These are phyloP conservation scores for Nadsonia fulvescens DNA, from an alignment of 805 yeast genomes.

Conservation along the genomic window DNA sequence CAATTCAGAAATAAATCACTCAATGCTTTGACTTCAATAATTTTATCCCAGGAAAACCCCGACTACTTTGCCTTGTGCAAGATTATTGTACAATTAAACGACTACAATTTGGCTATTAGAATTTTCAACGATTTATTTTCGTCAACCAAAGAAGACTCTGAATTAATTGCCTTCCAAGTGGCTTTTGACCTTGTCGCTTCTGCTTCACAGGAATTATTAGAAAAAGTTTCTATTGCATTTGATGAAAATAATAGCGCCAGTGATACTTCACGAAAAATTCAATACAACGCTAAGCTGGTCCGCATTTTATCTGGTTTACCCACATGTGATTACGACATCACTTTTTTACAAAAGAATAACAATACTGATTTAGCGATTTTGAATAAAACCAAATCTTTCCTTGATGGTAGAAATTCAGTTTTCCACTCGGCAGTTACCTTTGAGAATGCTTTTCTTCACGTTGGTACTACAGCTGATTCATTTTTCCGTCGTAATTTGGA, in stretches of 20 bases:
- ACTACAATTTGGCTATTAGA: slow-evolving; percentile 46
- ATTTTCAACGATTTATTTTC: slow-evolving; percentile 44
- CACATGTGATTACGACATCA: slow-evolving; percentile 79
- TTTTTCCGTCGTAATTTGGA: slow-evolving; percentile 81
- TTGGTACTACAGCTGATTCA: slow-evolving; percentile 90
- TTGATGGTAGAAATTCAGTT: slow-evolving; percentile 85
- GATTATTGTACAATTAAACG: slow-evolving; percentile 77
- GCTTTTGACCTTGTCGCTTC: slow-evolving; percentile 88
- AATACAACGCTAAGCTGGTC: slow-evolving; percentile 29
- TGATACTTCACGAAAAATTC: slow-evolving; percentile 19
- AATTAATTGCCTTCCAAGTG: slow-evolving; percentile 67
- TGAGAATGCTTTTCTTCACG: slow-evolving; percentile 84
- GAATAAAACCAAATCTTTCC: slow-evolving; percentile 57
- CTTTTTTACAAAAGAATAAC: slow-evolving; percentile 73
- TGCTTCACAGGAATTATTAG: slow-evolving; percentile 77
- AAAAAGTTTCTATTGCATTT: slow-evolving; percentile 23
- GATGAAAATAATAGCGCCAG: slow-evolving; percentile 11
- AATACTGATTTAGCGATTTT: slow-evolving; percentile 71
- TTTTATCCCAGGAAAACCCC: slow-evolving; percentile 39
- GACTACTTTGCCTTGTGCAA: slow-evolving; percentile 76
- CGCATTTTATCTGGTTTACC: slow-evolving; percentile 79
- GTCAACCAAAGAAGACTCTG: slow-evolving; percentile 21
- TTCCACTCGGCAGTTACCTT: slow-evolving; percentile 94
- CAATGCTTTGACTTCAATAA: slow-evolving; percentile 39
- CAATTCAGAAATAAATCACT: slow-evolving; percentile 50